Evolutionary conservation across 257 asterid genomes (phyloP), one percentile per base, ranked within the genome.

Genomic region (Capsicum pubescens): DNA sequence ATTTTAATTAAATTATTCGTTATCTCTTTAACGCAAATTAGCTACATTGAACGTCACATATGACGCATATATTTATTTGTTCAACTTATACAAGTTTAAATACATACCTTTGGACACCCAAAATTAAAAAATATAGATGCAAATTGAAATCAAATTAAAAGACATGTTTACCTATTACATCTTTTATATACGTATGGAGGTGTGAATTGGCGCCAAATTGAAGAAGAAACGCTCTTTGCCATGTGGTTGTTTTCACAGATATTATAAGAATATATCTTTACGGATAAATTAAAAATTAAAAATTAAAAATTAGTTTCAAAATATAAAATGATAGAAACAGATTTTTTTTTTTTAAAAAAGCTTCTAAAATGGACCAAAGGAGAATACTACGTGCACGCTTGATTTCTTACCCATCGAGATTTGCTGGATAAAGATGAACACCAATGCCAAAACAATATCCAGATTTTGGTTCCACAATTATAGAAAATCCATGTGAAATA

Each of bases 361-460:
- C 17, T 3, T 5, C 0, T 19, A 48, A 72, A 67, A 6, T 14
- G 74, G n/a, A 32, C 8, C 5, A 36, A 59, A 6, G 10, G 6
- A 14, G 0, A 36, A 0, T 35, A 2, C 3, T 39, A 4, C 15
- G 4, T 36, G 36, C 36, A 36, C 3, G 26, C 13, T 35, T 13
- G 14, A 21, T 72, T 74, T 32, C 81, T 52, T 76, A 76, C 81
- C 81, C 50, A 77, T 77, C 9, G 15, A 77, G 3, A 5, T 77
- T 77, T 54, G 50, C 77, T 0, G 92, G 91, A 52, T 92, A 88
- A 6, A 92, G 48, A 80, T 78, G 79, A 17, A 92, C 74, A 8
- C 95, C 93, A 83, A 84, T 35, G 19, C 92, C 90, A 57, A 80
- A 86, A 56, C 88, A 86, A n/a, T 80, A 66, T 44, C 84, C 83